phyloP scores from a whole-genome alignment of 192 early-diverging fungal species.

The Pilaira anomala region DNA sequence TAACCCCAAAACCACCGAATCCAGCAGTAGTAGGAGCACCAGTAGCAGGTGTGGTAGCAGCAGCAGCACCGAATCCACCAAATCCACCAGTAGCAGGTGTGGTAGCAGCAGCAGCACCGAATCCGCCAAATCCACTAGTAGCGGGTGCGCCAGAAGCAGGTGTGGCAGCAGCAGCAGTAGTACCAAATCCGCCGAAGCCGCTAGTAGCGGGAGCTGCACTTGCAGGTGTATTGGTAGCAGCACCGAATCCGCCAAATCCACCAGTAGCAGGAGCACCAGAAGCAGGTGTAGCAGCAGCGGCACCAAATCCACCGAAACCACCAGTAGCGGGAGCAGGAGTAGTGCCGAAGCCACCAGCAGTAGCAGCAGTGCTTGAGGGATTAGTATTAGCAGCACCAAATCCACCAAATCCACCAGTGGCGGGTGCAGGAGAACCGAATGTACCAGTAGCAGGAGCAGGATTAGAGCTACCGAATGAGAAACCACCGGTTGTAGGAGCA shows the following conservation, averaged over 20 bases:
- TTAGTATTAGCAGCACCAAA: slow-evolving; percentile 22
- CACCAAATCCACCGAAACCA: slow-evolving; percentile 18
- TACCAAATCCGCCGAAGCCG: slow-evolving; percentile 22
- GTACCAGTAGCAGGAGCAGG: slow-evolving; percentile 32
- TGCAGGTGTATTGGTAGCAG: slow-evolving; percentile 12
- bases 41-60: not conserved
- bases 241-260: slow-evolving; percentile 7
- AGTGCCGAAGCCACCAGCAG: slow-evolving; percentile 24
- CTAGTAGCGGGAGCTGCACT: slow-evolving; percentile 19
- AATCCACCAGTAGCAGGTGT: slow-evolving; percentile 12
- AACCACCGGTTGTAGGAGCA: slow-evolving; percentile 23
- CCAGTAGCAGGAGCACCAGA: not conserved
- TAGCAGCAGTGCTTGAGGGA: not conserved
- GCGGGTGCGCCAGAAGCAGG: slow-evolving; percentile 16
- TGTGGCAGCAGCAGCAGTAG: slow-evolving; percentile 14
- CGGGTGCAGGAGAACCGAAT: slow-evolving; percentile 27
- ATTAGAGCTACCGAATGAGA: slow-evolving; percentile 29
- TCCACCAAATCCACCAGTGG: slow-evolving; percentile 15
- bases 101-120: slow-evolving; percentile 9
- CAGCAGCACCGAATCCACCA: slow-evolving; percentile 7
- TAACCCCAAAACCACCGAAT: slow-evolving; percentile 22
- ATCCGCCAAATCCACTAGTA: not conserved
- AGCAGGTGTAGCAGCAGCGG: slow-evolving; percentile 16
- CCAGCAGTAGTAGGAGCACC: slow-evolving; percentile 18
- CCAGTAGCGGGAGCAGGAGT: slow-evolving; percentile 11